Evolutionary conservation across 768 basidiomycete genomes (phyloP), one percentile per base, ranked within the genome.

Genomic region (Agaricus bisporus): DNA sequence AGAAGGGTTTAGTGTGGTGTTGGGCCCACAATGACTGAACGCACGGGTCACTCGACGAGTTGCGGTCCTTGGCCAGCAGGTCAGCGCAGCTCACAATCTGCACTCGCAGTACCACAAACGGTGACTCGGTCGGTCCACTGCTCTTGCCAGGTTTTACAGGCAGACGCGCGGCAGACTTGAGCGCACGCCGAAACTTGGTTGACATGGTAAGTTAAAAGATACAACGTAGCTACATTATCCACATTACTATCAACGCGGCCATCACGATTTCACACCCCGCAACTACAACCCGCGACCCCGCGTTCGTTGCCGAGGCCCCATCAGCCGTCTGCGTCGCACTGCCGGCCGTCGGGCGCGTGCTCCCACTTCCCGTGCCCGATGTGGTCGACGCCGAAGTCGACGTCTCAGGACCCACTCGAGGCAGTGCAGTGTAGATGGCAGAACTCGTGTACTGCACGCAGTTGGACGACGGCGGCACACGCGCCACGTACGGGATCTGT

Each of bases 21-120:
- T 48, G 36, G 51, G 44, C 20, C 17, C 46, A 38, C 18, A 49
- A 32, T 6, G 43, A 29, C 5, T 32, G 42, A 12, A 77, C 88
- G 64, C 63, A 92, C 82, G 90, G 89, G 66, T 91, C 90, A 61
- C 85, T 87, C 35, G 70, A 75, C n/a, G 83, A 81, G 58, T 79
- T 81, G 44, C 79, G 78, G 63, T 87, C 82, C 60, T 85, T 87
- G 7, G 83, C 71, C 17, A 78, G 65, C 26, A 92, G 72, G 49
- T 80, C 73, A 17, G 68, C 77, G 62, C 88, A 88, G 4, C 79
- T 76, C 4, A 89, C 51, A 15, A 92, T 75, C 63, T 88, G 86
- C 1, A 91, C 71, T 18, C 85, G 73, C 32, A 91, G 76, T 22
- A 84, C 60, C 32, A 85, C 85, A 53, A 87, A 62, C 1, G 90